Base-by-base conservation (phyloP, 2,329 filamentous ascomycete genomes). In the Neofusicoccum cordaticola region DNA sequence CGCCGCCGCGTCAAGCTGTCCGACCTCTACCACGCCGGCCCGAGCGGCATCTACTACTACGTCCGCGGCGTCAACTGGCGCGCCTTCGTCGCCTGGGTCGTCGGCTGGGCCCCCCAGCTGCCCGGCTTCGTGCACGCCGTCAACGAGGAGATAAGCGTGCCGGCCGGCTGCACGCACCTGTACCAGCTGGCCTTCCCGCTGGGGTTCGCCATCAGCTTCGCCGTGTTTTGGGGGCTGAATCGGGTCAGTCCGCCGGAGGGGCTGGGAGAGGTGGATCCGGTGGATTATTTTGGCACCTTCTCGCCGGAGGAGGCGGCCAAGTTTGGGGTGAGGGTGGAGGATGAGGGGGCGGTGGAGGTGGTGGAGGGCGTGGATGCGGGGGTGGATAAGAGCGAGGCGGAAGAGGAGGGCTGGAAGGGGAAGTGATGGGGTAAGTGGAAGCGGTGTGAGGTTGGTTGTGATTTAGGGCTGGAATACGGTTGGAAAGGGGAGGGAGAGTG, bases 241-340 rank as follows among this genome's bases (percentile, higher is more conserved):
- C 64, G 73, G 12, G 15, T 78, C 13, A 82, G 78, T 47, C 80
- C 81, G 0, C 71, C 77, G 1, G 45, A 62, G 1, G 75, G 77
- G 8, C 71, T 80, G 70, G 80, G 78, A 15, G 74, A 80, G 63
- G 78, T 76, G 37, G 81, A 84, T 58, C 72, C 77, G 5, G 68
- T 77, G 8, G 81, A 83, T 66, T 53, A 78, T 12, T 83, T 79
- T 58, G 79, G 77, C n/a, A 82, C 80, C 0, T 83, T 83, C 63
- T 81, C 79, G 0, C 65, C 70, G 0, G 69, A 71, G 7, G 81
- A 83, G 69, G 80, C 80, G 34, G 73, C 69, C 4, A 78, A 74
- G 58, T 65, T 80, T 37, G 78, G 79, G 3, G 70, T 81, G n/a
- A 61, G 70, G n/a, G 71, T 73, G 5, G 62, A 71, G 6, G 70